phyloP scores from a whole-genome alignment of 208 protist species.

The Acanthamoeba castellanii region DNA sequence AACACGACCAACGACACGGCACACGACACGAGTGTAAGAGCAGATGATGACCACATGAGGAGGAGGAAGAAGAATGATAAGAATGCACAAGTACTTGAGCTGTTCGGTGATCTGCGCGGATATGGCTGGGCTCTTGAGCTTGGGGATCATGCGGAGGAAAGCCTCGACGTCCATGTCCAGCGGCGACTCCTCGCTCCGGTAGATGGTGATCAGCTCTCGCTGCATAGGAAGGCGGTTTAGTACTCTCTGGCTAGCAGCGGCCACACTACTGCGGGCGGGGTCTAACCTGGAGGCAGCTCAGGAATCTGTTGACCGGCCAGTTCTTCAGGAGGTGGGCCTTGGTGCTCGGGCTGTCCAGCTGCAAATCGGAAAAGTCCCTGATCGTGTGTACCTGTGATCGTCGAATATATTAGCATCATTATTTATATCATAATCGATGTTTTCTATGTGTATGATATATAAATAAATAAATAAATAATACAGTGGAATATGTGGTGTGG shows the following conservation, averaged over 20 bases:
- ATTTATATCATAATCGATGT: too few relatives aligned
- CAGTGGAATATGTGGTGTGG: neutral
- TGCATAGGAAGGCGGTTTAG: too few relatives aligned
- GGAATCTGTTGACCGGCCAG: slow-evolving; percentile 48
- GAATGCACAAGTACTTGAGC: neutral
- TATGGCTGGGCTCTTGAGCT: neutral
- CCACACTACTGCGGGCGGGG: too few relatives aligned
- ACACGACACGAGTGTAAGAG: neutral
- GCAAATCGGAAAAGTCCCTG: neutral
- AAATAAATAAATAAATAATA: neutral
- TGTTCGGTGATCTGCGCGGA: slow-evolving; percentile 14
- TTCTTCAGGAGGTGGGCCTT: slow-evolving; percentile 31
- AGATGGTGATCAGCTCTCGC: slow-evolving; percentile 28
- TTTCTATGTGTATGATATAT: neutral
- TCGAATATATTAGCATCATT: neutral
- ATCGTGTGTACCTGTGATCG: neutral
- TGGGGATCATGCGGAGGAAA: slow-evolving; percentile 46
- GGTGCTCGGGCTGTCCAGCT: neutral
- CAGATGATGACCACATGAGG: too few relatives aligned
- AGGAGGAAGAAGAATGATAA: neutral
- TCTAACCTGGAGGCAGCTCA: slow-evolving; percentile 15
- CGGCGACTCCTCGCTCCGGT: slow-evolving; percentile 35
- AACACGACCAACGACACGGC: neutral
- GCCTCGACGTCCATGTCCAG: slow-evolving; percentile 56
- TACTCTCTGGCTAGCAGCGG: too few relatives aligned